These are phyloP conservation scores for Carallia brachiata DNA, from an alignment of 345 rosid species.

Conservation along the genomic window DNA sequence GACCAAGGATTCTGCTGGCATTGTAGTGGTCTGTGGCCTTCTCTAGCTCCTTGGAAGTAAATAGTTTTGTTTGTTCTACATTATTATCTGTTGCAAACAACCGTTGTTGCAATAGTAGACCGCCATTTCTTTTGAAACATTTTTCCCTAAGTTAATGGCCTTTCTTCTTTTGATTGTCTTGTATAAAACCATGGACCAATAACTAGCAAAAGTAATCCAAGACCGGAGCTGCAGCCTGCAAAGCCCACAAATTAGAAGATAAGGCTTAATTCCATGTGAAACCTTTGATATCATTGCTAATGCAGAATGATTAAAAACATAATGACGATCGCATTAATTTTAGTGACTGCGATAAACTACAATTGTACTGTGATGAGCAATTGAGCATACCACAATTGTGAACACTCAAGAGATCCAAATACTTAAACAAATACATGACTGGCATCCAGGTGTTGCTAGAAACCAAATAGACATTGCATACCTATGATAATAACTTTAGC, in stretches of 20 bases:
- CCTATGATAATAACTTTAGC: background rate
- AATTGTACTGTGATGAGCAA: no score
- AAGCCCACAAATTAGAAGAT: background rate
- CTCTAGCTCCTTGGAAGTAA: constrained; percentile 13
- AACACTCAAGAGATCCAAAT: no score
- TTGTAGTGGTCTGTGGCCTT: background rate
- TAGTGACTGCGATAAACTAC: no score
- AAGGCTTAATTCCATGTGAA: background rate
- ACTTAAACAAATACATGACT: background rate
- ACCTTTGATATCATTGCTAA: no score
- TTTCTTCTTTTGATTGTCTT: constrained; percentile 5
- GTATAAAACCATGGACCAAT: background rate
- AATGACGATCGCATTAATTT: no score
- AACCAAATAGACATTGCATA: background rate
- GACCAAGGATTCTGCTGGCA: no score
- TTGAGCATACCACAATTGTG: no score
- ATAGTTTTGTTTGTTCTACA: constrained; percentile 4
- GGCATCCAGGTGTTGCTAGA: background rate
- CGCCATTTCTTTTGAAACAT: constrained; percentile 15
- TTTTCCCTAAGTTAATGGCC: background rate
- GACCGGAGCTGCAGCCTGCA: background rate
- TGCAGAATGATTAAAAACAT: no score
- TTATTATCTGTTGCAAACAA: background rate
- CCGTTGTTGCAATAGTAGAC: constrained; percentile 6
- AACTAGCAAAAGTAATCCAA: constrained; percentile 1